Conservation (phyloP, 305 asterid species). For the Ilex paraguariensis region DNA sequence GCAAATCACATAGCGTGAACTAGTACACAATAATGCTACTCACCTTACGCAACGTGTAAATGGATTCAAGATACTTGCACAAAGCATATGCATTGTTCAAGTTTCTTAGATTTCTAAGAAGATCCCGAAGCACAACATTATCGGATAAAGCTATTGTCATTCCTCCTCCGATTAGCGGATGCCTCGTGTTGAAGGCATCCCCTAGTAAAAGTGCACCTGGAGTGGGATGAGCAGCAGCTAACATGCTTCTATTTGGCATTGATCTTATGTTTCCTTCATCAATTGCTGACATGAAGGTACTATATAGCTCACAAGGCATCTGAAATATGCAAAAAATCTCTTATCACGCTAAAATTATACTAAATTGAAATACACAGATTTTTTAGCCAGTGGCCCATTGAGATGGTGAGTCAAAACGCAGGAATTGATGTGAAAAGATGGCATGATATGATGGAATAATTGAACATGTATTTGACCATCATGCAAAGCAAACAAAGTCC, state of each 20-base stretch:
- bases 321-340: no score
- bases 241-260: slow-evolving; percentile 85
- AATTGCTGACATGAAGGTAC: no score
- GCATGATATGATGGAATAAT: no score
- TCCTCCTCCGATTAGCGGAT: slow-evolving; percentile 87
- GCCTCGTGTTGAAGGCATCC: slow-evolving; percentile 84
- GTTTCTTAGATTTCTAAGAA: slow-evolving; percentile 48
- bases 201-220: slow-evolving; percentile 76
- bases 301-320: slow-evolving; percentile 57
- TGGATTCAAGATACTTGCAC: slow-evolving; percentile 65
- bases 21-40: no score
- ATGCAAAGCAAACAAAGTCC: no score
- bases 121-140: slow-evolving; percentile 74
- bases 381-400: no score
- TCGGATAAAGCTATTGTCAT: slow-evolving; percentile 86
- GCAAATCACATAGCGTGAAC: no score
- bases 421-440: no score
- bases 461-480: no score
- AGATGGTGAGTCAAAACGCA: no score
- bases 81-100: slow-evolving; percentile 39
- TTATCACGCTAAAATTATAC: no score
- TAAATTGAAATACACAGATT: no score
- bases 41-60: slow-evolving; percentile 72
- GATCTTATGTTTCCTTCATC: slow-evolving; percentile 67
- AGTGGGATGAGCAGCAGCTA: slow-evolving; percentile 71